Conservation (phyloP, 208 protist genomes). For the Leptomonas pyrrhocoris region DNA sequence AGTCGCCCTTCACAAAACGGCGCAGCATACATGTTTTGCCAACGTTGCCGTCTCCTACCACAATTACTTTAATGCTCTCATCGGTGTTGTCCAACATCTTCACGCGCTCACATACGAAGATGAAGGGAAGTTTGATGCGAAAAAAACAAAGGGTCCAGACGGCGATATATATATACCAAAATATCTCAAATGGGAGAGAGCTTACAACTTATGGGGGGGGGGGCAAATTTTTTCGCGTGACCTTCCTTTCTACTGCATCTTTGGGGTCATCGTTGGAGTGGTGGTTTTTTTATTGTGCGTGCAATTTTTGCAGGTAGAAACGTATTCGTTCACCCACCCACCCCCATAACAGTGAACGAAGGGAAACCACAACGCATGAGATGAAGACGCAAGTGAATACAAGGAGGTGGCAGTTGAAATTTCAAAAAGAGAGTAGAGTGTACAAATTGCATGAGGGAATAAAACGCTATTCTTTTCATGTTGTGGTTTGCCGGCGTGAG, state of each 20-base stretch:
- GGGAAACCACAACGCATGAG: background rate
- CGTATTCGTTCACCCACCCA: no score
- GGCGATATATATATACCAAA: background rate
- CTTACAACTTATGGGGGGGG: no score
- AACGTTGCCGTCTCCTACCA: conserved; percentile 94
- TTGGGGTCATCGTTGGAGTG: no score
- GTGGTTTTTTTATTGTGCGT: no score
- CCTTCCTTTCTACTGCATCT: no score
- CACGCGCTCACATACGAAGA: background rate
- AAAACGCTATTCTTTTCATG: no score
- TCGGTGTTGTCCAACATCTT: conserved; percentile 56
- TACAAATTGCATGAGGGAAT: background rate
- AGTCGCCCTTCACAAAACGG: conserved; percentile 91
- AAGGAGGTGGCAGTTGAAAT: background rate
- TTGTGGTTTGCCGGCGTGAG: no score
- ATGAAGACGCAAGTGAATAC: background rate
- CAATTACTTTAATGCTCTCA: conserved; percentile 93
- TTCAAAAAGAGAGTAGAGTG: background rate
- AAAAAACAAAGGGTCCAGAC: background rate
- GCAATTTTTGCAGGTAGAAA: no score
- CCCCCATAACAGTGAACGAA: no score
- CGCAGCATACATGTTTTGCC: conserved; percentile 95
- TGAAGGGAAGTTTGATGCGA: background rate
- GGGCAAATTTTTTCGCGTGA: no score
- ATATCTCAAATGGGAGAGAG: no score